Evolutionary conservation across 495 filamentous ascomycete species (phyloP), one percentile per base, ranked within the genome.

Genomic region (Aspergillus incahuasiensis): DNA sequence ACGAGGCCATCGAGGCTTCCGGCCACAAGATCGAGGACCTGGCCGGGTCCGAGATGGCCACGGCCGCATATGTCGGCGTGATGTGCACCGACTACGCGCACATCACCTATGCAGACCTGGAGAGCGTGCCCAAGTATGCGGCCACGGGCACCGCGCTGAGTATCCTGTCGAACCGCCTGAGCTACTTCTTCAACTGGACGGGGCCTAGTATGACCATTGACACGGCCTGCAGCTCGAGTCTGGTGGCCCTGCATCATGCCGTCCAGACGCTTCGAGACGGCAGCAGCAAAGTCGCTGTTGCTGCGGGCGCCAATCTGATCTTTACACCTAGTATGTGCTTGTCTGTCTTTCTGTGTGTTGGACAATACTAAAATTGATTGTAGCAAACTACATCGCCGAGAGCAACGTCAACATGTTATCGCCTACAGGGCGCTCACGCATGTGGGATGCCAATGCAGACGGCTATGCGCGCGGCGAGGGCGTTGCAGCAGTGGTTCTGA

Each of bases 161-260:
- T 25, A 74, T 84, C 51, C 44, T 79, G 1, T 74, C 81, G 1
- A 82, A 85, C 52, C 73, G 82, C 0, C 55, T 86, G 0, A 82
- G 78, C 0, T 81, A 82, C 49, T 81, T 80, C 58, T 84, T 82
- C 47, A 75, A 85, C 54, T 75, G 79, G 64, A 69, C 74, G 0
- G 83, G 82, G 0, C 78, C 82, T 0, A 75, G 71, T 1, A 74
- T 84, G 70, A 81, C 79, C 0, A 69, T 85, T 1, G 82, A 86
- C 54, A 85, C 82, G 0, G 83, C 80, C 0, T 86, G 83, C 55
- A 77, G 75, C 1, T 77, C 73, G 16, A 28, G 25, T 28, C 62
- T 85, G 16, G 68, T 75, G 38, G 71, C 67, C 8, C 43, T 74
- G 0, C 76, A 80, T 48, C 64, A 71, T 25, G 76, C 75, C 0